Evolutionary conservation across 2,329 filamentous ascomycete species (phyloP), one percentile per base, ranked within the genome.

Genomic region (Alternaria conjuncta): DNA sequence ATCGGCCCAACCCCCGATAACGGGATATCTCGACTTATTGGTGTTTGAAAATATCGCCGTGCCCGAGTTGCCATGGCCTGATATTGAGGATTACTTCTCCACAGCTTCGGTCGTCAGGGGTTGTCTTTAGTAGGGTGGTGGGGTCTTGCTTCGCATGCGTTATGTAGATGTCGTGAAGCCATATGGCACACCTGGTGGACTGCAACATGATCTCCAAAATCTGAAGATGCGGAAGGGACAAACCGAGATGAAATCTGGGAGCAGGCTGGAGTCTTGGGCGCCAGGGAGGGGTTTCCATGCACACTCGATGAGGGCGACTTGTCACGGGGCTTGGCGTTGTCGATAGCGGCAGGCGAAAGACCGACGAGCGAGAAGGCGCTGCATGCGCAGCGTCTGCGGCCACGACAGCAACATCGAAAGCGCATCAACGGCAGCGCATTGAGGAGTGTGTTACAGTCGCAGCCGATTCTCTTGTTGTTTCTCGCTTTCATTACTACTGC

Each of bases 321-420:
- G 68, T 71, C 71, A 71, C 71, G 73, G 61, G 63, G 67, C 71
- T 75, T 72, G 74, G 72, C 73, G 55, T 45, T 51, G 46, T 67
- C 64, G 61, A 70, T 67, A 69, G 69, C 71, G 64, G 67, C 69
- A 66, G 66, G 71, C 65, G 66, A 68, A 74, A 75, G 70, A 71
- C 70, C 69, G 66, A 68, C 69, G 60, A 63, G 67, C 65, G 67
- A 46, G 61, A 70, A 63, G 56, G 67, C 66, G 61, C 60, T 67
- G 68, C 72, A 65, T 64, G 44, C 44, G 50, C 56, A 47, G 55
- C 60, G 47, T 43, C 60, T 36, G 60, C 55, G 43, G 58, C 68
- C 72, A 71, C 71, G 57, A 72, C 71, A 70, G 60, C 71, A 74
- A 63, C 71, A 66, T 65, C 67, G 65, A 71, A 72, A 69, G 61